Percentiles rank a stretch among this genome's conserved stretches.
Evolutionary conservation across 2,329 filamentous ascomycete genomes (phyloP).

Genomic region (Penicillium sp.): DNA sequence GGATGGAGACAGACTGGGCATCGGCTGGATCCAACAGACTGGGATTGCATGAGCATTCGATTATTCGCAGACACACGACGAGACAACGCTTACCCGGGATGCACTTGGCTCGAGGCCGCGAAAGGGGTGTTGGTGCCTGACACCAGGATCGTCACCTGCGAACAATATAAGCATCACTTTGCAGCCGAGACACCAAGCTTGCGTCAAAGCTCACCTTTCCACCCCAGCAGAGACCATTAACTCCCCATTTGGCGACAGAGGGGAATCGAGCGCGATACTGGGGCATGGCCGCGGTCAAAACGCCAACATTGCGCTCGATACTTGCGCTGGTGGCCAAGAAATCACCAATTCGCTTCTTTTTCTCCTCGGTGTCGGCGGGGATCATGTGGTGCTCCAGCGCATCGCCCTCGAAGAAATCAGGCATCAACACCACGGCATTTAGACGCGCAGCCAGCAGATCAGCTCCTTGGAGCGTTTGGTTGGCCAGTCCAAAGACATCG

Average conservation of each 20-base stretch:
- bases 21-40: constrained; percentile 59
- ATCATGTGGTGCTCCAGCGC: constrained; percentile 51
- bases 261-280: constrained; percentile 59
- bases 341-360: constrained; percentile 60
- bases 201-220: constrained; percentile 61
- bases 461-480: constrained; percentile 71
- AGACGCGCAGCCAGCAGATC: constrained; percentile 54
- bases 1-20: constrained; percentile 63
- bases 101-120: constrained; percentile 38
- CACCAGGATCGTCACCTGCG: constrained; percentile 45
- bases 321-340: constrained; percentile 59
- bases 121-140: constrained; percentile 61
- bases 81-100: constrained; percentile 36
- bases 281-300: constrained; percentile 41
- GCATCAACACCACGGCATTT: constrained; percentile 47
- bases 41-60: constrained; percentile 3
- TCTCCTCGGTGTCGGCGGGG: constrained; percentile 67
- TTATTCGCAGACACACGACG: constrained; percentile 23
- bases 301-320: constrained; percentile 31
- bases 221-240: constrained; percentile 72
- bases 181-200: neutral
- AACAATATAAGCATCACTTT: constrained; percentile 27
- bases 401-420: constrained; percentile 52
- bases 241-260: constrained; percentile 62
- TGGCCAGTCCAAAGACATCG: constrained; percentile 69